phyloP scores from a whole-genome alignment of 2,329 filamentous ascomycete species.

The Alternaria longipes region DNA sequence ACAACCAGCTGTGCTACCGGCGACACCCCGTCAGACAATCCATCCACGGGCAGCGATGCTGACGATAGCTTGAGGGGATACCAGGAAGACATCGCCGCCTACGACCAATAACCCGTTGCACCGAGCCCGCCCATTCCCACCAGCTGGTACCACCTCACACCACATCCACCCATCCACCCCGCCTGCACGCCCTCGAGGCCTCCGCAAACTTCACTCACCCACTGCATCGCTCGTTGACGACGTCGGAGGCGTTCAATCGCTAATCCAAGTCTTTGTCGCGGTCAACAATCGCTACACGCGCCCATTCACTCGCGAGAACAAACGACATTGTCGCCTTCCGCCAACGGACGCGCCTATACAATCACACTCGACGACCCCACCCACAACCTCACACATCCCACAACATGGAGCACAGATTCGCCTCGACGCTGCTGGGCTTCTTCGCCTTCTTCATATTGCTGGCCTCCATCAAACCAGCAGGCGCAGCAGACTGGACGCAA shows the following conservation, averaged over 20 bases:
- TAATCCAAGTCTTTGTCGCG: constrained; percentile 21
- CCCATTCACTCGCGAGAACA: constrained; percentile 10
- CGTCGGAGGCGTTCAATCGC: constrained; percentile 38
- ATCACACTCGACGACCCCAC: constrained; percentile 7
- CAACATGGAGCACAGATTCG: constrained; percentile 27
- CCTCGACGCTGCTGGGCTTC: constrained; percentile 24
- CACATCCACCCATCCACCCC: constrained; percentile 13
- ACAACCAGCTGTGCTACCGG: constrained; percentile 15
- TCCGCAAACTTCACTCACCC: background rate
- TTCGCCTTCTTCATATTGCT: constrained; percentile 30
- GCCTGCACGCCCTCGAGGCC: constrained; percentile 6
- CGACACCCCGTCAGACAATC: constrained; percentile 22
- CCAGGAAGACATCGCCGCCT: constrained; percentile 5
- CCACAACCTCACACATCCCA: constrained; percentile 10
- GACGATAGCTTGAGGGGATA: constrained; percentile 28
- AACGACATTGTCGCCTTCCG: background rate
- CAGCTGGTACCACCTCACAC: constrained; percentile 20
- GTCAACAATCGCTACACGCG: constrained; percentile 13
- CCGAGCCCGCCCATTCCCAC: background rate
- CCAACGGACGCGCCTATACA: constrained; percentile 8
- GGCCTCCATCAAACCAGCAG: constrained; percentile 18
- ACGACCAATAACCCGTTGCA: background rate
- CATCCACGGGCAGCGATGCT: constrained; percentile 31
- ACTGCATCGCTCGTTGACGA: constrained; percentile 18
- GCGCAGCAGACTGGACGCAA: constrained; percentile 8